Percentiles rank a stretch among this genome's conserved stretches.
Evolutionary conservation across 2,329 filamentous ascomycete species (phyloP).

Genomic region (Scedosporium aurantiacum): DNA sequence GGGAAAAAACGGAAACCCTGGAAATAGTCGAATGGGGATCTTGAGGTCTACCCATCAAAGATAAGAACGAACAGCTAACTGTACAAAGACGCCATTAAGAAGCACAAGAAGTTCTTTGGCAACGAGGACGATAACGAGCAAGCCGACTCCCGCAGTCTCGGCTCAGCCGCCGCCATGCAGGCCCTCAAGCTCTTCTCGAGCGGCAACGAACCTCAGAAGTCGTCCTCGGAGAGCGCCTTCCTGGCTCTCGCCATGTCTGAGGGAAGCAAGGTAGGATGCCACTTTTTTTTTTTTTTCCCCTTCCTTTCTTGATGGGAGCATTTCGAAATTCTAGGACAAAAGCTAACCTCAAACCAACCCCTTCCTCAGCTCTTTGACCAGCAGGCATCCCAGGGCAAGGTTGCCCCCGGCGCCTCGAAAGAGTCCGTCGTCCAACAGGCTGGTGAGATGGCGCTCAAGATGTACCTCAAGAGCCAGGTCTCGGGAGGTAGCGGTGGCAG

Average conservation of each 20-base stretch:
- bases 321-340: neutral
- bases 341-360: neutral
- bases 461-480: slow-evolving; percentile 74
- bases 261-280: slow-evolving; percentile 56
- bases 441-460: slow-evolving; percentile 78
- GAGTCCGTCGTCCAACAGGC: slow-evolving; percentile 69
- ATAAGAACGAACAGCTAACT: neutral
- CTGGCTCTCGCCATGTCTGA: slow-evolving; percentile 80
- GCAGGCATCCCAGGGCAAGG: slow-evolving; percentile 42
- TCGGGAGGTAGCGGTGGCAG: slow-evolving; percentile 23
- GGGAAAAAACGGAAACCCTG: too few relatives aligned
- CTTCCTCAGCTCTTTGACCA: slow-evolving; percentile 49
- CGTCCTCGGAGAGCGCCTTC: slow-evolving; percentile 57
- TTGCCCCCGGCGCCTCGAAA: slow-evolving; percentile 56
- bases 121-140: slow-evolving; percentile 33
- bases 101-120: slow-evolving; percentile 67
- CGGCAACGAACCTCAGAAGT: slow-evolving; percentile 33
- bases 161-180: slow-evolving; percentile 69
- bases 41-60: neutral
- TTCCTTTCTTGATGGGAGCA: neutral
- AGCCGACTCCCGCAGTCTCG: slow-evolving; percentile 43
- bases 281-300: neutral
- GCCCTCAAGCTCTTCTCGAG: slow-evolving; percentile 69
- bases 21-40: too few relatives aligned
- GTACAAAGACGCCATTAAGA: slow-evolving; percentile 51